Percentiles rank a stretch among this genome's conserved stretches.
phyloP scores from a whole-genome alignment of 176 grass and related monocot genomes.

The Canna indica region DNA sequence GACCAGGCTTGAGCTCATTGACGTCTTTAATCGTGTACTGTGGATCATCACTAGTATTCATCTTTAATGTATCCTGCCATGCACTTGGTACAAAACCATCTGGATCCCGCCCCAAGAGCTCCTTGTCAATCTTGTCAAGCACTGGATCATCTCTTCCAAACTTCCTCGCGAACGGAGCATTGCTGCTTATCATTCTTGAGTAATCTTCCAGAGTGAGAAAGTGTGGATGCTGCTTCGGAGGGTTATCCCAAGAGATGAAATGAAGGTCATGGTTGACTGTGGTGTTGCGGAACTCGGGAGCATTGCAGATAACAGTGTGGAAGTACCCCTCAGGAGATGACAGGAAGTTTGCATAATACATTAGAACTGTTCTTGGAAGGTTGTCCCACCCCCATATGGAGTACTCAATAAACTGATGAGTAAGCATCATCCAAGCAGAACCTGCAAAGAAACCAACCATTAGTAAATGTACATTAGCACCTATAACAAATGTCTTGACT shows the following conservation, averaged over 20 bases:
- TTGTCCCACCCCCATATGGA: slow-evolving; percentile 99
- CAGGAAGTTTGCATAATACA: slow-evolving; percentile 99
- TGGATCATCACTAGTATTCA: slow-evolving; percentile 33
- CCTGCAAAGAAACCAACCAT: slow-evolving; percentile 23
- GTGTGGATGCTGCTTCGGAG: slow-evolving; percentile 97
- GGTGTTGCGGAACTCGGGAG: slow-evolving; percentile 75
- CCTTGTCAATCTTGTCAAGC: slow-evolving; percentile 80
- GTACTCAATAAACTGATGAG: slow-evolving; percentile 83
- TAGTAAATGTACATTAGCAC: not conserved
- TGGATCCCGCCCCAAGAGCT: slow-evolving; percentile 45
- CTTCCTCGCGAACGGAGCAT: slow-evolving; percentile 91
- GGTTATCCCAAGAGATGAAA: slow-evolving; percentile 99
- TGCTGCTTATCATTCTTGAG: slow-evolving; percentile 52
- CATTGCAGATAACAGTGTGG: slow-evolving; percentile 97
- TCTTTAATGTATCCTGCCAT: slow-evolving; percentile 55
- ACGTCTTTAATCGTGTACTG: slow-evolving; percentile 36
- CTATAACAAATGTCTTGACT: not conserved
- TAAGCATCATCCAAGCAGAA: slow-evolving; percentile 97
- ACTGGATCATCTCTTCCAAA: slow-evolving; percentile 74
- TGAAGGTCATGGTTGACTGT: slow-evolving; percentile 97
- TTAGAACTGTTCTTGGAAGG: slow-evolving; percentile 84
- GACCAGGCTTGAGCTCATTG: slow-evolving; percentile 50
- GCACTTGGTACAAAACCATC: slow-evolving; percentile 53
- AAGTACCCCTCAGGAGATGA: slow-evolving; percentile 98
- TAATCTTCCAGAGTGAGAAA: slow-evolving; percentile 63